Base-by-base conservation (phyloP, 139 green algal species). In the Deuterostichococcus epilithicus region DNA sequence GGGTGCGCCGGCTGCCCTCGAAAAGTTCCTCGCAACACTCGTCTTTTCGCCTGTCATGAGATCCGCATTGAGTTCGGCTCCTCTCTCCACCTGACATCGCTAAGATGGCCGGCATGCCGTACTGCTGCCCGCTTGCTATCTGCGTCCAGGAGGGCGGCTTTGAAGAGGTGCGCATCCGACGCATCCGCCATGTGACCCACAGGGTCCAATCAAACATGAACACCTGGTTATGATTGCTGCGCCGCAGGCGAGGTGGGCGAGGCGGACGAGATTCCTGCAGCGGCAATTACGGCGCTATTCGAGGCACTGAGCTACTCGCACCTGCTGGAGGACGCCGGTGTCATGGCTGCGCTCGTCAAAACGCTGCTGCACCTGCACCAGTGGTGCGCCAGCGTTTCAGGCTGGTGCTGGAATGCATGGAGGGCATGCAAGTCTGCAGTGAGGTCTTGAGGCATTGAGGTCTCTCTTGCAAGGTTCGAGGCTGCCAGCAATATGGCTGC, bases 251-350 rank as follows among this genome's bases (percentile, higher is more conserved):
- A 44, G 1, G 70, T 58, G 5, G 8, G 10, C 8, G 38, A 32
- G 13, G 52, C 20, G 3, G 74, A 77, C 58, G 73, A 72, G 32
- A 72, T 84, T 8, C 75, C 76, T 1, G 6, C 76, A 0, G 26
- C 36, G 20, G 33, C 68, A 13, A 73, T 81, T 32, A 82, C 80
- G 18, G 58, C 63, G 26, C 72, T 85, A 25, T 85, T 85, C 70
- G 80, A 85, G 73, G 80, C 78, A 5, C 67, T 85, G 25, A 77
- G 66, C 33, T 85, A 80, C 28, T 37, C 68, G 25, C 10, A n/a
- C n/a, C 72, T 79, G 23, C 71, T 82, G 67, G 76, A 82, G 33
- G 66, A 82, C n/a, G 34, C 45, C 28, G 74, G 74, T 47, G 72
- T 85, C 71, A 80, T 76, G 32, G 42, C 77, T 10, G 45, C 34